Base-by-base conservation (phyloP, 2,329 filamentous ascomycete species). In the Penicillium frequentans region DNA sequence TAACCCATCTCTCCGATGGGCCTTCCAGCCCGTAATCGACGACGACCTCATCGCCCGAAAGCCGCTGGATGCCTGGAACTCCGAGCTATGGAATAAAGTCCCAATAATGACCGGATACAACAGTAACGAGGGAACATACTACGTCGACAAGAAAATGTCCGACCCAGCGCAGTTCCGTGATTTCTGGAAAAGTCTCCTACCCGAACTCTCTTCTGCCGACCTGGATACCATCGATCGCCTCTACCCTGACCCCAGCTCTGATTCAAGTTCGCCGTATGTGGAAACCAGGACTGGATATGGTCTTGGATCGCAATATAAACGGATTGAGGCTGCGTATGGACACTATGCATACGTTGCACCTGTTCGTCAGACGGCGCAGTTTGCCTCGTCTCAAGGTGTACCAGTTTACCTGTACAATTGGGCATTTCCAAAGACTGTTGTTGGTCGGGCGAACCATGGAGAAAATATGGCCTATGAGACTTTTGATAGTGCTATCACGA, bases 11-110 rank as follows among this genome's bases (percentile, higher is more conserved):
- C 66, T 81, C 0, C 70, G 76, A 27, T 82, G 79, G 79, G 79
- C 89, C 0, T 91, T 90, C 74, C 88, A 90, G 64, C 88, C 88
- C 8, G 84, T 87, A 35, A 82, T 90, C 55, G 87, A 89, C 65
- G 81, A 82, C 4, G 80, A 82, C 13, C 70, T 87, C 14, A 84
- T 90, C 52, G 77, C 81, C 2, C 77, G 81, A 26, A 73, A 82
- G 11, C 87, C 88, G 3, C 77, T 88, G 13, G 75, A 79, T n/a
- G 79, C 81, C n/a, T 88, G 85, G 85, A 69, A 77, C 26, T 74
- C 79, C 0, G 77, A 80, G 0, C 70, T 75, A 16, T 84, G 80
- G 68, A 78, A 86, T 62, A 79, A 79, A 60, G 77, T 87, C 8
- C 84, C 86, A 8, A 81, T 91, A 49, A 74, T 91, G 49, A 90